Percentiles rank a stretch among this genome's conserved stretches.
Evolutionary conservation across 164 flowering plant species (phyloP).

Genomic region (Akebia trifoliata): DNA sequence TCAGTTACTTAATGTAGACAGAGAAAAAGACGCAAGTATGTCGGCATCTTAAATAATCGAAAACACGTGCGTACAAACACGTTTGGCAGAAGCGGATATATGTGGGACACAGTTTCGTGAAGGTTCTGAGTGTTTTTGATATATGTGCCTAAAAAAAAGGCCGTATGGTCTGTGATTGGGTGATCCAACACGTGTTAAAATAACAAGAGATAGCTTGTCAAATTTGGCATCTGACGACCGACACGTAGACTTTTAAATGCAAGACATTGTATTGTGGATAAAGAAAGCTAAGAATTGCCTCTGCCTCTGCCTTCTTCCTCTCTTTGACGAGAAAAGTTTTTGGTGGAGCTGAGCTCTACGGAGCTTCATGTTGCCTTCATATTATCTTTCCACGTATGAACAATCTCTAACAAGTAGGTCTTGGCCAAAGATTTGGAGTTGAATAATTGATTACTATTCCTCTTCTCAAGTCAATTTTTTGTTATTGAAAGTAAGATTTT

Average conservation of each 20-base stretch:
- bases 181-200: not conserved
- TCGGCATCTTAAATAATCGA: not conserved
- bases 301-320: constrained; percentile 3
- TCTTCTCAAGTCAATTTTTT: no score
- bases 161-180: constrained; percentile 4
- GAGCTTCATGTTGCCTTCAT: not conserved
- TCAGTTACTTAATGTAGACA: not conserved
- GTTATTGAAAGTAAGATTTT: no score
- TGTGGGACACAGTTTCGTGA: constrained; percentile 14
- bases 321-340: not conserved
- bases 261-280: constrained; percentile 7
- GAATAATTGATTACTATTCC: no score
- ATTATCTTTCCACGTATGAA: no score
- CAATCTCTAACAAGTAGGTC: no score
- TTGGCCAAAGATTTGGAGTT: no score
- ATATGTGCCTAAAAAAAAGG: no score
- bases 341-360: not conserved
- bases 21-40: not conserved
- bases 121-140: not conserved
- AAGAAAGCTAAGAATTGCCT: constrained; percentile 1
- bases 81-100: constrained; percentile 2
- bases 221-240: not conserved
- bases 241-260: constrained; percentile 17
- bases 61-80: not conserved
- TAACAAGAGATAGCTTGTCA: not conserved